phyloP scores from a whole-genome alignment of 1,284 basidiomycete species.

The Fomitopsis palustris region DNA sequence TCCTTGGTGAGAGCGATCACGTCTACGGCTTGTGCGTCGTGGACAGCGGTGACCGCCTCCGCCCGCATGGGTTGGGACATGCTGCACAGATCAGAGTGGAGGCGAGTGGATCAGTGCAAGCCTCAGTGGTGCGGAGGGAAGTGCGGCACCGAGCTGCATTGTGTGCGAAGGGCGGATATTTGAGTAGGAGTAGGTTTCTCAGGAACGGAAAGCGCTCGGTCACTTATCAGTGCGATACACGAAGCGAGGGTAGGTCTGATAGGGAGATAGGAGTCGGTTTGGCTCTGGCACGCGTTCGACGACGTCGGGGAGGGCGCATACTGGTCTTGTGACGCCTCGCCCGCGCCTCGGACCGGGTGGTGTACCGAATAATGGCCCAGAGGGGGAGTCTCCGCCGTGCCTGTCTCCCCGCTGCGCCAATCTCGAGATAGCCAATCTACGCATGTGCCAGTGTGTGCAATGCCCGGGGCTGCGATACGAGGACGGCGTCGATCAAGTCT shows the following conservation, averaged over 20 bases:
- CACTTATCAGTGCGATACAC: constrained; percentile 1
- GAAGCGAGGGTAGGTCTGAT: background rate
- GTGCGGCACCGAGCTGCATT: background rate
- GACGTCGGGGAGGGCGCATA: background rate
- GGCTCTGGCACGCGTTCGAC: background rate
- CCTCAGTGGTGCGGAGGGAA: background rate
- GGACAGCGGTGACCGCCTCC: background rate
- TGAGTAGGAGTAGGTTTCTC: constrained; percentile 2
- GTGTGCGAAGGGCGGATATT: background rate
- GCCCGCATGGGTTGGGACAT: background rate
- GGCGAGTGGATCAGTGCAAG: background rate
- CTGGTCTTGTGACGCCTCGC: background rate
- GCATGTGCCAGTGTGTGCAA: too few relatives aligned
- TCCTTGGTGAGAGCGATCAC: constrained; percentile 1
- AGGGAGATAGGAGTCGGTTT: background rate
- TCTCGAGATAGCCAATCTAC: background rate
- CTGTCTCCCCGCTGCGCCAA: too few relatives aligned
- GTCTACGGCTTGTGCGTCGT: background rate
- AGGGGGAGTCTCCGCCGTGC: background rate
- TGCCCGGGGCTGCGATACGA: background rate
- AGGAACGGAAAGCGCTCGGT: background rate
- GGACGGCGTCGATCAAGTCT: background rate
- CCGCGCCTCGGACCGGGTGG: background rate
- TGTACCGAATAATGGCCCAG: background rate
- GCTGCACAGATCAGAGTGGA: background rate